Evolutionary conservation across 805 yeast species (phyloP), one percentile per base, ranked within the genome.

Genomic region (Starmerella etchellsii): DNA sequence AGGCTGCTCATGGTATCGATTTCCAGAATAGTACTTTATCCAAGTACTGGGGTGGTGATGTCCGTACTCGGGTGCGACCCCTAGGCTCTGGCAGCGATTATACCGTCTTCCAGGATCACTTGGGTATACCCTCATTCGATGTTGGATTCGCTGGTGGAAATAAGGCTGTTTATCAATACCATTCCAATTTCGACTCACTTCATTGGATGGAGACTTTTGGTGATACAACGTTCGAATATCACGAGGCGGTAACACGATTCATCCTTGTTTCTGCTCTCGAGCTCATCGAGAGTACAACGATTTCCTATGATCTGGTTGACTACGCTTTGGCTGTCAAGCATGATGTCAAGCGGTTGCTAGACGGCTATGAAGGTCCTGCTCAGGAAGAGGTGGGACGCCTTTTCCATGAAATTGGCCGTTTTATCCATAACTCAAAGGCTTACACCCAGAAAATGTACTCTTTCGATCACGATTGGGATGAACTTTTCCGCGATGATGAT

Each of bases 11-110:
- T 35, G 47, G 59, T 40, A 63, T 77, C 1, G 79, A 81, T n/a
- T 49, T 53, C 19, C 53, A 54, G 20, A 39, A 42, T 16, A 53
- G 48, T 2, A 47, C 59, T 3, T 49, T 65, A n/a, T 56, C 53
- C 31, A 62, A 63, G 18, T 49, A 53, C 36, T 63, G 67, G 67
- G 41, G 48, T 13, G 50, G 45, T 6, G 47, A 51, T 21, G 34
- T 40, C n/a, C 55, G 51, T 22, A 55, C 63, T 8, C 47, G 52
- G 1, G 68, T 79, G 41, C 53, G 56, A 1, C 65, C 70, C 31
- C 59, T 78, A 32, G 87, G 87, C 3, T 72, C 80, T 18, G 85
- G 87, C 1, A 71, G 82, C 5, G 91, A 81, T 56, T 81, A 55
- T 47, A 61, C 69, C 2, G 69, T 64, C 13, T 65, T 65, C 55